These are phyloP conservation scores for Mortierella sp. DNA, from an alignment of 371 early-diverging fungal genomes.

Conservation along the genomic window DNA sequence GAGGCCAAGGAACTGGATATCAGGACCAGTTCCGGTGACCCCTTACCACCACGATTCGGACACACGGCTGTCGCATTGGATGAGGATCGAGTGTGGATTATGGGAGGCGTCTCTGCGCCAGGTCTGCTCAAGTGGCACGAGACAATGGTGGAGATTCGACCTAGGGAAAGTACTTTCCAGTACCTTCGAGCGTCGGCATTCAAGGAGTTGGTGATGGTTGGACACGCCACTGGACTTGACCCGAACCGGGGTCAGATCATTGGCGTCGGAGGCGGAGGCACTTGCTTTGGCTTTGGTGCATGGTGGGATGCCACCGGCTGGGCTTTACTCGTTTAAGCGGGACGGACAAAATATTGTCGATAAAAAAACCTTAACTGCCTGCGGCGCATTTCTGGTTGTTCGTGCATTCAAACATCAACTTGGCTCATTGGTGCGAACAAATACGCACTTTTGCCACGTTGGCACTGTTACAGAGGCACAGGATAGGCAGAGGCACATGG, in stretches of 20 bases:
- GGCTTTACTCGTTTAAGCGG: slow-evolving; percentile 34
- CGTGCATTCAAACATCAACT: neutral
- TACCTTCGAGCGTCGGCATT: slow-evolving; percentile 32
- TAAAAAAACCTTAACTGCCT: neutral
- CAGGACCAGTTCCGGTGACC: neutral
- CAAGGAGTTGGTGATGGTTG: slow-evolving; percentile 50
- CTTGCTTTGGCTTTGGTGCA: slow-evolving; percentile 56
- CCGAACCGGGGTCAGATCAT: slow-evolving; percentile 28
- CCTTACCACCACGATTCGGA: slow-evolving; percentile 41
- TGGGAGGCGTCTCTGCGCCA: slow-evolving; percentile 53
- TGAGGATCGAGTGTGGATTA: slow-evolving; percentile 34
- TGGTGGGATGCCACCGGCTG: slow-evolving; percentile 47
- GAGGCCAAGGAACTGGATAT: slow-evolving; percentile 19
- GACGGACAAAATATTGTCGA: neutral
- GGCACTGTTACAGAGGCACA: no score
- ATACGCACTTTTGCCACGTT: no score
- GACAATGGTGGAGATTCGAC: slow-evolving; percentile 43
- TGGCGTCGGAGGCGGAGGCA: slow-evolving; percentile 54
- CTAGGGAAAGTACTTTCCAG: slow-evolving; percentile 22
- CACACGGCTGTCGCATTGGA: slow-evolving; percentile 36
- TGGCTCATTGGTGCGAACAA: neutral
- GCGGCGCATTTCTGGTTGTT: neutral
- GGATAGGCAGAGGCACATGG: no score
- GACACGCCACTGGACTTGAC: slow-evolving; percentile 45
- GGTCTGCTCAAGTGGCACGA: slow-evolving; percentile 49